Percentiles rank a stretch among this genome's conserved stretches.
These are phyloP conservation scores for Corymbia citriodora DNA, from an alignment of 441 rosid genomes.

Conservation along the genomic window DNA sequence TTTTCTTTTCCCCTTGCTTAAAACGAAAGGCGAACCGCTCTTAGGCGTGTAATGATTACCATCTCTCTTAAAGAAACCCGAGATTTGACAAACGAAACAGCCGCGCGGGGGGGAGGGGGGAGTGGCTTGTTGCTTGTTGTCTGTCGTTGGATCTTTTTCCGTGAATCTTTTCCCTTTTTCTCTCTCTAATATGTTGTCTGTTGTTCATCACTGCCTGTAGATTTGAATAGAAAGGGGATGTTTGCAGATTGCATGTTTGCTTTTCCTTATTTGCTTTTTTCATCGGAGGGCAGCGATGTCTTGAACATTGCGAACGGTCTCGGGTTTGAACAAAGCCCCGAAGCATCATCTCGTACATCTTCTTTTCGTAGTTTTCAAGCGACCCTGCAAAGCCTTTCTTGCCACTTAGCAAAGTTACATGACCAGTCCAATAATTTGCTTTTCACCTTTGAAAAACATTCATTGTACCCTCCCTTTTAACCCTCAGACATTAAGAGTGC, in stretches of 20 bases:
- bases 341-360: background rate
- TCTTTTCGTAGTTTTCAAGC: background rate
- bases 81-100: background rate
- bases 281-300: background rate
- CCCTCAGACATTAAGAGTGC: background rate
- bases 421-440: background rate
- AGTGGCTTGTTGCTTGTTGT: background rate
- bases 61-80: background rate
- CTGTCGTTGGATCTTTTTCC: background rate
- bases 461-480: background rate
- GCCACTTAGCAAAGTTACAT: background rate
- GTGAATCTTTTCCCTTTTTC: background rate
- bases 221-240: background rate
- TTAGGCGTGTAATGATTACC: background rate
- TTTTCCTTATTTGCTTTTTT: background rate
- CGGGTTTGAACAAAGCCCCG: background rate
- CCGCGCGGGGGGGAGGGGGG: background rate
- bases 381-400: background rate
- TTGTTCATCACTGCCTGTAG: background rate
- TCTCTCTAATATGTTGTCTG: background rate
- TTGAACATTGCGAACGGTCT: background rate
- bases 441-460: background rate
- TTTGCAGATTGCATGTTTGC: background rate
- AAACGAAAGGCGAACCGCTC: background rate
- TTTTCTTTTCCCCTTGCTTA: background rate